A percentile compares a stretch with the other conserved stretches of the same genome.
These are phyloP conservation scores for Venturia nashicola DNA, from an alignment of 2,329 filamentous ascomycete species.

Conservation along the genomic window DNA sequence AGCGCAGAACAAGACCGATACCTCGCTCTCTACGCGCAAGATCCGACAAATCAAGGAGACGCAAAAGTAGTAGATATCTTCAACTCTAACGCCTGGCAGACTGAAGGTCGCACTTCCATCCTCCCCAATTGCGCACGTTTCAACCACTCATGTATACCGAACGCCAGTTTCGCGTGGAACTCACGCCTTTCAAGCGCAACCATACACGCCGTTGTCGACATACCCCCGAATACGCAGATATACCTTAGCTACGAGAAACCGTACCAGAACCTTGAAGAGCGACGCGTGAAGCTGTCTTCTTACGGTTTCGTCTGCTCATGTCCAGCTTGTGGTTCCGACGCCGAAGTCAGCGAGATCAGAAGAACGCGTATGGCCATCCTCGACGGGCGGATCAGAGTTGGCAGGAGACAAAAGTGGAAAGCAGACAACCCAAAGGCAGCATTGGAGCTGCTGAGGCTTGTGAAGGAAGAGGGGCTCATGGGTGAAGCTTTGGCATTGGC, in stretches of 20 bases:
- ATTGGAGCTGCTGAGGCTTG: constrained; percentile 13
- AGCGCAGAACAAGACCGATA: neutral
- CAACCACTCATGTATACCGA: constrained; percentile 3
- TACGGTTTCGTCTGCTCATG: constrained; percentile 5
- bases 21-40: constrained; percentile 1
- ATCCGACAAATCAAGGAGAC: constrained; percentile 4
- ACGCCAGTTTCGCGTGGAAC: constrained; percentile 4
- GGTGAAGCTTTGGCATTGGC: constrained; percentile 15
- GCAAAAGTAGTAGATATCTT: constrained; percentile 15
- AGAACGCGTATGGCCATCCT: constrained; percentile 14
- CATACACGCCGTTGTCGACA: neutral
- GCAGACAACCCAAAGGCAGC: constrained; percentile 12
- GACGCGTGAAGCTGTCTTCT: neutral
- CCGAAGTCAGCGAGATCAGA: constrained; percentile 12
- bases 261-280: neutral
- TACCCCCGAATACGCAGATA: neutral
- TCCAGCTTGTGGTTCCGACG: constrained; percentile 1
- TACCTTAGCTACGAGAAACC: constrained; percentile 3
- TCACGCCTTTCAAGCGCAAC: constrained; percentile 2
- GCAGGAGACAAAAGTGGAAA: constrained; percentile 13
- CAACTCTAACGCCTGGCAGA: constrained; percentile 14
- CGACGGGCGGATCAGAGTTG: constrained; percentile 13
- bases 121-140: neutral
- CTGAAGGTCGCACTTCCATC: neutral
- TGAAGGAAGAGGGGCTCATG: constrained; percentile 14